Base-by-base conservation (phyloP, 208 protist genomes). In the Acanthamoeba culbertsoni region DNA sequence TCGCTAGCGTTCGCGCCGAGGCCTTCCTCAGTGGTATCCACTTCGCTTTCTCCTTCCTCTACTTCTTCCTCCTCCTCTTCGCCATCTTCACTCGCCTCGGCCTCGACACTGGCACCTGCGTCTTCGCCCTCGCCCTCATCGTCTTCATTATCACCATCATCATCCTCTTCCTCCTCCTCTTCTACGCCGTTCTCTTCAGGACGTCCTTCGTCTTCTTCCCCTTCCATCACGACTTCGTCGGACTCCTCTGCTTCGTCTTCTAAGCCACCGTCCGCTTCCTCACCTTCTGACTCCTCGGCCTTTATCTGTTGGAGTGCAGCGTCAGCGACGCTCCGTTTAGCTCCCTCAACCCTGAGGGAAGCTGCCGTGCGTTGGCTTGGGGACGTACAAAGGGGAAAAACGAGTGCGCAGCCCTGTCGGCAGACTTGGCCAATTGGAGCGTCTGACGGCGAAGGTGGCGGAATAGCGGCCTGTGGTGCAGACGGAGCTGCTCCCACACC, bases 401-500 rank as follows among this genome's bases (percentile, higher is more conserved):
- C 20, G 33, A 1, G 12, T 26, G 37, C 10, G 37, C 20, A 6
- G 23, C 16, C 68, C 26, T 79, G 0, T 79, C 42, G 68, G 18
- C 26, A 23, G 12, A n/a, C 14, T 28, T 40, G 37, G 42, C 33
- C 5, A 42, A 40, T 10, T 46, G 16, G 33, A 46, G 16, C 20
- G 14, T 42, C 42, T 79, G 68, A 31, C 42, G 68, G 7, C 42
- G 68, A n/a, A 82, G 55, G 18, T 73, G 68, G 23, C 35, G 46
- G 10, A 94, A 42, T 1, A 93, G 20, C 57, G 89, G 79, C 45
- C 10, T 55, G 71, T 95, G 77, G 20, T 68, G 75, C 23, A 93
- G 33, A 42, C 43, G 16, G n/a, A 94, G 37, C 93, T 92, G 46
- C 89, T 84, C 48, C 79, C 86, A 94, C 12, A 95, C 43, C 89